Conservation (phyloP, 768 basidiomycete genomes). For the Russula brevipes region DNA sequence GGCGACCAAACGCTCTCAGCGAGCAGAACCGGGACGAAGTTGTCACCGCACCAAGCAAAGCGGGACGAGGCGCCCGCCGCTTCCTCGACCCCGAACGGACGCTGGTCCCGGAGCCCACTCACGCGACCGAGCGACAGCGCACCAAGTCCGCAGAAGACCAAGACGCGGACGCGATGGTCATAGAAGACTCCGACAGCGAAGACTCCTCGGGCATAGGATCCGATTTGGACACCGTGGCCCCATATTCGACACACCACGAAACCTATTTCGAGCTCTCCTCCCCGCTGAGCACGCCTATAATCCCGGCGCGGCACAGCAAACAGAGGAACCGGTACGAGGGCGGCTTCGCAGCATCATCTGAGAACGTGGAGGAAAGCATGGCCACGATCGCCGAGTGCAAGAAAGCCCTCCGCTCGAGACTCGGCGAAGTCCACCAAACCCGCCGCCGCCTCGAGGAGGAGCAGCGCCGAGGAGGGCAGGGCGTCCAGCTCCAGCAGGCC, state of each 20-base stretch:
- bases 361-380: neutral
- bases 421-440: neutral
- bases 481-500: neutral
- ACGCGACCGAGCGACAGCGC: neutral
- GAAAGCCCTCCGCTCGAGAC: neutral
- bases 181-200: neutral
- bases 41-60: neutral
- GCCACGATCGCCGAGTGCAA: neutral
- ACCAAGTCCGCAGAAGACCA: neutral
- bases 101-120: neutral
- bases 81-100: slow-evolving; percentile 7
- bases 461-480: neutral
- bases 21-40: slow-evolving; percentile 9
- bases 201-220: neutral
- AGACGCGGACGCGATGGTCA: neutral
- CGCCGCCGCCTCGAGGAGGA: neutral
- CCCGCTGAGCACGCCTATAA: neutral
- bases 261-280: neutral
- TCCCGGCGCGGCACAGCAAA: neutral
- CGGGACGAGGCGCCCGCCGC: slow-evolving; percentile 4
- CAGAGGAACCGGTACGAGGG: slow-evolving; percentile 1
- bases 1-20: slow-evolving; percentile 1
- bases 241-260: neutral
- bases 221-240: neutral
- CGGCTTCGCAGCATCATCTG: neutral